These are phyloP conservation scores for Ceratobasidium sp. DNA, from an alignment of 1,284 basidiomycete genomes.

Conservation along the genomic window DNA sequence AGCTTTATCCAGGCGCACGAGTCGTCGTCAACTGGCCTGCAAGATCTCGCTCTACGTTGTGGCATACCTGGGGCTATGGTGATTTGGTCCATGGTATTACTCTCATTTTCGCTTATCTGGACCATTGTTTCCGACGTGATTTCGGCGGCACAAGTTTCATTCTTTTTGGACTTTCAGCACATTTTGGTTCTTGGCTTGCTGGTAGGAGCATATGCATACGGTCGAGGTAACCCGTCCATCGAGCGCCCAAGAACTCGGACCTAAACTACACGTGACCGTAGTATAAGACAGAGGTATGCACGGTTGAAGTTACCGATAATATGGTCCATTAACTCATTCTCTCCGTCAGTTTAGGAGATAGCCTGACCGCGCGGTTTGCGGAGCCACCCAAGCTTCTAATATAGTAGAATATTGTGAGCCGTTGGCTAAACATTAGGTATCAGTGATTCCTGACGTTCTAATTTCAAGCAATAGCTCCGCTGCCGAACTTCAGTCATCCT, in stretches of 20 bases:
- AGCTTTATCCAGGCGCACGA: conserved; percentile 25
- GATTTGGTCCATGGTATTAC: conserved; percentile 5
- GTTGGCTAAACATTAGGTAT: too few relatives aligned
- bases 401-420: too few relatives aligned
- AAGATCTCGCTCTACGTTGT: conserved; percentile 7
- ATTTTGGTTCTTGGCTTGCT: conserved; percentile 7
- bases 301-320: neutral
- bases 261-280: too few relatives aligned
- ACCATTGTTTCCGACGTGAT: neutral
- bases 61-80: conserved; percentile 28
- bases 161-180: neutral
- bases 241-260: neutral
- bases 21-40: conserved; percentile 2
- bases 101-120: conserved; percentile 1
- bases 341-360: too few relatives aligned
- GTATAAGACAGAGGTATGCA: neutral
- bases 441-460: too few relatives aligned
- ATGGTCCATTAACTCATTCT: too few relatives aligned
- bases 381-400: too few relatives aligned
- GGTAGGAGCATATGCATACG: conserved; percentile 5
- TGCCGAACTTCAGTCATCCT: too few relatives aligned
- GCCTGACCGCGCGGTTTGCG: too few relatives aligned
- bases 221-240: neutral
- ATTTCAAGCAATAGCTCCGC: too few relatives aligned
- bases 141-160: neutral